A percentile compares a stretch with the other conserved stretches of the same genome.
Conservation (phyloP, 1,139 yeast genomes). For the Zygosaccharomyces pseudobailii region DNA sequence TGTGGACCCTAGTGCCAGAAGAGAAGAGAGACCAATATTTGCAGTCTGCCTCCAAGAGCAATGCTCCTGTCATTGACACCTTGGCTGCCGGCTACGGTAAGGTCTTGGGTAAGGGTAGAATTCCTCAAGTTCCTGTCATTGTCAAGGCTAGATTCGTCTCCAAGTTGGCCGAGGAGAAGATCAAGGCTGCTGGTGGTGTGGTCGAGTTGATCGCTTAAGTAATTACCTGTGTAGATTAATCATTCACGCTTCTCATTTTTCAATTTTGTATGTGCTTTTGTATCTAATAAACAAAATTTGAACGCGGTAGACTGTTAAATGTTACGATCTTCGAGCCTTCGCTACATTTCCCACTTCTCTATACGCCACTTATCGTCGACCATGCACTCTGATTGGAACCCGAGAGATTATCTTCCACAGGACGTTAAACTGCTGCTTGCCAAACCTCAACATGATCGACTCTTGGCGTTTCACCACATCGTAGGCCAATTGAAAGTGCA, state of each 20-base stretch:
- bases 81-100: conserved; percentile 99
- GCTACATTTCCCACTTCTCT: background rate
- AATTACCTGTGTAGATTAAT: conserved; percentile 7
- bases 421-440: conserved; percentile 20
- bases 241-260: conserved; percentile 1
- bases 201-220: conserved; percentile 96
- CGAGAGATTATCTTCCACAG: conserved; percentile 30
- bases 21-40: conserved; percentile 95
- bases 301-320: background rate
- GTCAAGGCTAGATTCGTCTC: conserved; percentile 99
- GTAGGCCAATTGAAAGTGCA: conserved; percentile 72
- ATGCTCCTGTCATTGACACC: conserved; percentile 99
- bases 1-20: conserved; percentile 95
- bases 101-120: conserved; percentile 98
- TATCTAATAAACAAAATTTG: background rate
- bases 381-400: conserved; percentile 24
- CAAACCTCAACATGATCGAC: conserved; percentile 40
- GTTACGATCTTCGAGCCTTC: background rate
- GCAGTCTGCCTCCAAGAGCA: conserved; percentile 74
- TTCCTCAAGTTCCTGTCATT: conserved; percentile 97
- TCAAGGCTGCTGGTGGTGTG: conserved; percentile 99
- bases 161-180: conserved; percentile 98
- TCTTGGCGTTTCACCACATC: conserved; percentile 70
- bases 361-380: background rate
- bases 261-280: background rate